Conservation (phyloP, 1,139 yeast genomes). For the Pneumocystis jirovecii region DNA sequence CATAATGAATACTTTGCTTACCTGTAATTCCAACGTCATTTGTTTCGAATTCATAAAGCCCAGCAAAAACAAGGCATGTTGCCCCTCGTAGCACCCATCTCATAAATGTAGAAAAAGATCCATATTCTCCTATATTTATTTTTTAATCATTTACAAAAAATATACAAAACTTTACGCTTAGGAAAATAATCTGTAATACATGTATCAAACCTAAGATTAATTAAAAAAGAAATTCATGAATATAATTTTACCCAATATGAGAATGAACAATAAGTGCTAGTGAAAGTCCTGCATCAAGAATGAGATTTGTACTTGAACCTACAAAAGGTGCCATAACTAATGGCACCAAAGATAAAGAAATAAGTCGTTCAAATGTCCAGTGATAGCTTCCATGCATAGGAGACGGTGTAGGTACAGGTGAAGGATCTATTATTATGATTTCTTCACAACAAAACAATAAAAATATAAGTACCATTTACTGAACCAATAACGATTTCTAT, state of each 20-base stretch:
- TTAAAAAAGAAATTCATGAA: neutral
- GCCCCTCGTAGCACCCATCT: slow-evolving; percentile 54
- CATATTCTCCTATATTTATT: slow-evolving; percentile 31
- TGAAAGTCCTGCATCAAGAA: slow-evolving; percentile 55
- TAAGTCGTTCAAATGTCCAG: slow-evolving; percentile 69
- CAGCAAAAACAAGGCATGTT: slow-evolving; percentile 55
- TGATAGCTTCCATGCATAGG: slow-evolving; percentile 66
- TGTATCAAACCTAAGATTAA: slow-evolving; percentile 35
- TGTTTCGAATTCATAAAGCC: slow-evolving; percentile 69
- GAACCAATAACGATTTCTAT: neutral
- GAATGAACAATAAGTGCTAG: slow-evolving; percentile 54
- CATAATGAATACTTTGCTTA: neutral
- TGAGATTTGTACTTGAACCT: slow-evolving; percentile 46
- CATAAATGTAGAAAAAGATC: slow-evolving; percentile 51
- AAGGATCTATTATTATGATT: neutral
- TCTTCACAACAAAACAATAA: neutral
- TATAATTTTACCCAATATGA: slow-evolving; percentile 40
- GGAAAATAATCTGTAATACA: slow-evolving; percentile 88
- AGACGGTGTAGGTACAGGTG: neutral
- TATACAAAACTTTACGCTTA: slow-evolving; percentile 29
- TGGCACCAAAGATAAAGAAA: slow-evolving; percentile 61
- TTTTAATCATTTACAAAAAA: neutral
- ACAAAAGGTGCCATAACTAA: slow-evolving; percentile 57
- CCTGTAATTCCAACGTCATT: slow-evolving; percentile 44
- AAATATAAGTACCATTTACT: neutral